Conservation (phyloP, 1,284 basidiomycete species). For the Rhizopogon parksii region DNA sequence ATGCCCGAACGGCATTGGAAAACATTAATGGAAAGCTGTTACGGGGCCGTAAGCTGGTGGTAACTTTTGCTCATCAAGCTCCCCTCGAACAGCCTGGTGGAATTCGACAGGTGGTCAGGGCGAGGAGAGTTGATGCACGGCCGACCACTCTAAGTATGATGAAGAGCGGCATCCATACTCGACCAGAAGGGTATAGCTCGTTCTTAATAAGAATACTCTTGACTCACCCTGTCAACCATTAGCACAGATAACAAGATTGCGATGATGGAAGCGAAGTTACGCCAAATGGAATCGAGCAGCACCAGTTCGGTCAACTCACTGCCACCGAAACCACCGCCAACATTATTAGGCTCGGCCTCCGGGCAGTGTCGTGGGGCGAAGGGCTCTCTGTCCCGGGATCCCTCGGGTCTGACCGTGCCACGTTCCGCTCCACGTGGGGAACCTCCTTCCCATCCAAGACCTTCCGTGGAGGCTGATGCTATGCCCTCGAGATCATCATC, state of each 20-base stretch:
- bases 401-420: background rate
- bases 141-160: conserved; percentile 85
- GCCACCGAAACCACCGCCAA: conserved; percentile 19
- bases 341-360: background rate
- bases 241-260: conserved; percentile 89
- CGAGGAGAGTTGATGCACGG: conserved; percentile 32
- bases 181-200: conserved; percentile 46
- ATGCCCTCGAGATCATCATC: background rate
- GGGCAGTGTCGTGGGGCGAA: background rate
- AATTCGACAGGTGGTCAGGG: conserved; percentile 34
- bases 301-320: conserved; percentile 16
- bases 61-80: conserved; percentile 85
- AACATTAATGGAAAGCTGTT: conserved; percentile 76
- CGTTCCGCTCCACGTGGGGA: background rate
- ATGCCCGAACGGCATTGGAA: conserved; percentile 75
- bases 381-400: background rate
- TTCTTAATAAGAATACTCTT: background rate
- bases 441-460: too few species aligned
- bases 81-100: conserved; percentile 39
- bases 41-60: conserved; percentile 79
- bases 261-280: conserved; percentile 90
- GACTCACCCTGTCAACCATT: conserved; percentile 5
- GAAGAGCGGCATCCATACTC: conserved; percentile 60
- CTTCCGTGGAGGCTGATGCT: background rate
- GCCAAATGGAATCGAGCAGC: conserved; percentile 55